Evolutionary conservation across 1,139 yeast genomes (phyloP), one percentile per base, ranked within the genome.

Genomic region (Yarrowia galli): DNA sequence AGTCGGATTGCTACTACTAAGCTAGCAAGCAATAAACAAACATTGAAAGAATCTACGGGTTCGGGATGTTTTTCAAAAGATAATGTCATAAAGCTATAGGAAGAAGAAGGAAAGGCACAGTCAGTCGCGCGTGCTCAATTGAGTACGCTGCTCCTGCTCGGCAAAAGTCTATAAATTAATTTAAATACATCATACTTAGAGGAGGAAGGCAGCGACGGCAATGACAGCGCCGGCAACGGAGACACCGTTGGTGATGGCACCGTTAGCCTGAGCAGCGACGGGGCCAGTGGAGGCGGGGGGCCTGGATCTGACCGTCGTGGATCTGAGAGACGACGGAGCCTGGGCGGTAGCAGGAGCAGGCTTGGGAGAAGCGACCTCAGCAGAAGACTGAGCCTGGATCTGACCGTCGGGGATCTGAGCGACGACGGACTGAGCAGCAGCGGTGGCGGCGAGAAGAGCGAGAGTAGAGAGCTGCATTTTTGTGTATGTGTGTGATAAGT

Each of bases 191-290:
- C 40, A 43, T 28, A 40, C 66, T 61, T 61, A 61, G 56, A 61
- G 45, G 46, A 61, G 66, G 38, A 61, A 9, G 46, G 66, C 66
- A 36, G 49, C 66, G 56, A 38, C 56, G 35, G 56, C 66, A 46
- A 48, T 38, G 18, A 38, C 66, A 20, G 36, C 66, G 23, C 66
- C 66, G n/a, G 51, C 64, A 16, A 61, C 6, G 38, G 66, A 61
- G 49, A 61, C 46, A 23, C 66, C 66, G 56, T 36, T 22, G 38
- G 40, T 38, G 45, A 38, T 35, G 25, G 66, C 66, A 36, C 66
- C 66, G 56, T 61, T 61, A 38, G 66, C 66, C 56, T 61, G 66
- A 13, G 65, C 65, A 20, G 65, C 43, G 22, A 35, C 66, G 45
- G 66, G 66, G 46, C 13, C 65, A 45, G 61, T 32, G 43, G 67